Evolutionary conservation across 768 basidiomycete species (phyloP), one percentile per base, ranked within the genome.

Genomic region (Psilocybe azurescens): DNA sequence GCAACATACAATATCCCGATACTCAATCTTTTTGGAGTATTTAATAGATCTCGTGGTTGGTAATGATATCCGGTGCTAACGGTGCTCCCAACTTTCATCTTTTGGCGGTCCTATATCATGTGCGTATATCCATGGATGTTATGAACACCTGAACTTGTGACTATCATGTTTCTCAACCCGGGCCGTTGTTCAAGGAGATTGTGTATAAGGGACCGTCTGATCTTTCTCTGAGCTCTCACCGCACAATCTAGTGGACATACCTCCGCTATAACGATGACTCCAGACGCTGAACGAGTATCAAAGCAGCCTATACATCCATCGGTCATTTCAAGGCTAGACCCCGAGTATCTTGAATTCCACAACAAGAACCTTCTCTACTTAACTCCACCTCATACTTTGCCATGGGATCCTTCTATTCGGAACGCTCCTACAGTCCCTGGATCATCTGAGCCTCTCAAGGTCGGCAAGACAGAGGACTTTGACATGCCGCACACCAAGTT

Each of bases 291-390:
- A 36, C 10, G 24, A 29, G 36, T 56, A 11, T 59, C 63, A 5
- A 60, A 56, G 53, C 82, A 88, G 63, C 86, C 88, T 28, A 77
- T 93, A n/a, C 83, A 91, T 65, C 85, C 88, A 10, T 83, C 84
- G 1, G 77, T 91, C 62, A 70, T 87, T 16, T 67, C 77, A 1
- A 81, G 77, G 52, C 81, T 92, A 54, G 88, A 90, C 69, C 83
- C 88, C 14, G 86, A 90, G 72, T 93, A 90, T 66, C 74, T 85
- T 47, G 79, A 77, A 16, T 89, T 88, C 71, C 87, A 90, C 71
- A 86, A 85, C 64, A 68, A 74, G 20, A 67, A 81, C 48, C 67
- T 89, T 14, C 71, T 77, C 1, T 73, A 85, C 65, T 66, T 83
- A 39, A 75, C 78, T 1, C 81, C 83, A 1, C 79, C 80, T 13